phyloP scores from a whole-genome alignment of 75 land plant species.

The Azolla pinnata region DNA sequence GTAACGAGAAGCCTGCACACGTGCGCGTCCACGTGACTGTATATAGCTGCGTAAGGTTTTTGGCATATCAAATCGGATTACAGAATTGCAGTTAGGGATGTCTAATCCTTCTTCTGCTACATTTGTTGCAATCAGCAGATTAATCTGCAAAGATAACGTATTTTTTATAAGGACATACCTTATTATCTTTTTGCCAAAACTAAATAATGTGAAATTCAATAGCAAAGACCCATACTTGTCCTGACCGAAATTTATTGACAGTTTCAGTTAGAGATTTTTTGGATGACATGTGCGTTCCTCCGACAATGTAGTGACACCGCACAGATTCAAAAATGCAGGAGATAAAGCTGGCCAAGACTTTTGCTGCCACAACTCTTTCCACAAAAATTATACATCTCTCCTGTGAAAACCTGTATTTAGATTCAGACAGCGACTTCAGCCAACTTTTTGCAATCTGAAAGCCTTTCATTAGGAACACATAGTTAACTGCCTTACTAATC shows the following conservation, averaged over 20 bases:
- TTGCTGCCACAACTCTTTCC: conserved; percentile 67
- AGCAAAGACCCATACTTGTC: conserved; percentile 40
- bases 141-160: conserved; percentile 36
- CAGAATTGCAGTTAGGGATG: conserved; percentile 85
- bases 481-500: too few species aligned
- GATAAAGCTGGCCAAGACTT: conserved; percentile 47
- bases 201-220: neutral
- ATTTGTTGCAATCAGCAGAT: conserved; percentile 86
- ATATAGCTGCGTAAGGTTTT: conserved; percentile 80
- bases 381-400: conserved; percentile 87
- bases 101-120: conserved; percentile 99
- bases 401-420: conserved; percentile 38
- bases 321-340: conserved; percentile 27
- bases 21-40: conserved; percentile 97
- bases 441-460: too few species aligned
- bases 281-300: conserved; percentile 10
- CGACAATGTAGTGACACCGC: conserved; percentile 58
- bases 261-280: conserved; percentile 32
- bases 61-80: conserved; percentile 89
- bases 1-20: conserved; percentile 65
- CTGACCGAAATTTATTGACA: conserved; percentile 65
- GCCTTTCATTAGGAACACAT: too few species aligned
- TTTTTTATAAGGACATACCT: neutral
- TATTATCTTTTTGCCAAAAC: conserved; percentile 1
- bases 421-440: too few species aligned